Base-by-base conservation (phyloP, 441 rosid species). In the Pelargonium fulgidum region DNA sequence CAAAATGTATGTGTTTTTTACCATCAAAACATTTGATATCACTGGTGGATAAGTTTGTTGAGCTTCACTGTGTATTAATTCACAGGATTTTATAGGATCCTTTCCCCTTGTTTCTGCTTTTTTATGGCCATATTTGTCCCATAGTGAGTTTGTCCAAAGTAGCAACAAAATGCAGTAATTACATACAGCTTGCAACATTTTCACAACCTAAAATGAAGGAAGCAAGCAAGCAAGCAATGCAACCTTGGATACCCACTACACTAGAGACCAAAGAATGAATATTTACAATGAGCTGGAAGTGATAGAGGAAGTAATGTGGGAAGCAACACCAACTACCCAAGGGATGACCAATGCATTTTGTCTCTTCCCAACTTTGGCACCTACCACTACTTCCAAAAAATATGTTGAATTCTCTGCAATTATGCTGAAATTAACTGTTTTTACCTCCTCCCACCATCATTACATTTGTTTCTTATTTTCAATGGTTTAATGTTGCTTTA, bases 171-270 rank as follows among this genome's bases (percentile, higher is more conserved):
- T 24, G 44, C 19, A 68, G 48, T 33, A 66, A 66, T n/a, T 5
- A 66, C 45, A 16, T 39, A 64, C 56, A 67, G 36, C 48, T 33
- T 11, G 13, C 39, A 65, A 71, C 47, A 50, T 71, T 56, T 24
- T 29, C 47, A 33, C 8, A 12, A 0, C 19, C 7, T 36, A 54
- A 0, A 45, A 44, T 62, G 54, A 67, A 48, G n/a, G 26, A 24
- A 24, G 26, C 26, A 24, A 24, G 26, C 26, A 24, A 24, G 3
- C 2, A 26, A 3, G 3, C 2, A 26, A 26, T 26, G 54, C 74
- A 67, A 61, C 80, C 13, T 83, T 62, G 81, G 79, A 78, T 83
- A 62, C 81, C 65, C 76, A 66, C 59, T 48, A 26, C 54, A 12
- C 16, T 48, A n/a, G 14, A 48, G n/a, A 4, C 54, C 54, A 48